Base-by-base conservation (phyloP, 176 grass and related monocot genomes). In the Cymbopogon citratus region DNA sequence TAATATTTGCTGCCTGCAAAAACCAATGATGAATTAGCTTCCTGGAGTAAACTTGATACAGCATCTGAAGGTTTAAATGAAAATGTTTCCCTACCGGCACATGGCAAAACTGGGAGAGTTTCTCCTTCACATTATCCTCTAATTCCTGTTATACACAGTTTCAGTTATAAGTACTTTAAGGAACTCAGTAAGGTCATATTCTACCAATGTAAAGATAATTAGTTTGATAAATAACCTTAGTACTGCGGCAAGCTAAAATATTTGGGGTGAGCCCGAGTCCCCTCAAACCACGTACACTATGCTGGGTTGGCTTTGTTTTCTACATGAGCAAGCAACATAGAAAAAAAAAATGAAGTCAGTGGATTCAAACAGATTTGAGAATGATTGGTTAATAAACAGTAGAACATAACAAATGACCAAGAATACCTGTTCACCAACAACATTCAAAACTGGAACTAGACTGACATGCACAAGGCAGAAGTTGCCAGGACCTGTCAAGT, bases 271-370 rank as follows among this genome's bases (percentile, higher is more conserved):
- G 87, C 18, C 92, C 92, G 25, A 94, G 92, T 81, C 89, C 92
- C 83, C 92, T 89, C 73, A 94, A 87, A 23, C 87, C 84, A 33
- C 92, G 85, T 46, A 94, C 92, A 69, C 92, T 91, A 77, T 94
- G 92, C 85, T 94, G 92, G 31, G 92, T 94, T 21, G 92, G 92
- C 82, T 94, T 94, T 69, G 92, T 94, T 91, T 94, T 94, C 92
- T 94, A 33, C 21, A 77, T 54, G 34, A 85, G 73, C 12, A 69
- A 77, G 76, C 40, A 40, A 56, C 66, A 85, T 7, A 66, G 24
- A 74, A 24, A 1, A 59, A 39, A n/a, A 13, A 14, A 64, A 71
- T 18, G 21, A 77, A 73, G 74, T 69, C 5, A 69, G n/a, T 11
- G 18, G 3, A 15, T 7, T 14, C 51, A 72, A 78, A 62, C 26